Percentiles rank a stretch among this genome's conserved stretches.
phyloP scores from a whole-genome alignment of 306 rosid species.

The Pyrus bretschneideri region DNA sequence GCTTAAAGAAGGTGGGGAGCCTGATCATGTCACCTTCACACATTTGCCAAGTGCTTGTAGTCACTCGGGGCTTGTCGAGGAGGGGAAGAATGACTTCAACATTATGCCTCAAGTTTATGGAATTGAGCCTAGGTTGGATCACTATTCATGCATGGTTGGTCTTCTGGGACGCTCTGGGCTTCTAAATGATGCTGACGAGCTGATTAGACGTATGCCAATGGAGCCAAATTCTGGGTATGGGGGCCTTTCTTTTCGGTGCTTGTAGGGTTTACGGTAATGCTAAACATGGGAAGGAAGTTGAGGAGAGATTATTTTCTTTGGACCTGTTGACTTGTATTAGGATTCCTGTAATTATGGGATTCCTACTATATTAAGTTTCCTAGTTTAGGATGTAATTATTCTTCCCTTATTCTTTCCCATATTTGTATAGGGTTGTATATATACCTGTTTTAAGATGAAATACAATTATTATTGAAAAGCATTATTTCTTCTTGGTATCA shows the following conservation, averaged over 20 bases:
- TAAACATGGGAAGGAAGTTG: slow-evolving; percentile 62
- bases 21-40: slow-evolving; percentile 79
- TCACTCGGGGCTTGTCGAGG: slow-evolving; percentile 68
- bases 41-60: slow-evolving; percentile 78
- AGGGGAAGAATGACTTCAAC: slow-evolving; percentile 54
- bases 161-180: slow-evolving; percentile 68
- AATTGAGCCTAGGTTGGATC: slow-evolving; percentile 57
- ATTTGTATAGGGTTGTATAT: too few relatives aligned
- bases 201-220: slow-evolving; percentile 53
- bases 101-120: slow-evolving; percentile 46
- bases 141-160: slow-evolving; percentile 86
- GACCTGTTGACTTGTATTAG: too few relatives aligned
- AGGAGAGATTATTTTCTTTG: slow-evolving; percentile 45
- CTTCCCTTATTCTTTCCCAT: too few relatives aligned
- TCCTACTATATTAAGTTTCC: too few relatives aligned
- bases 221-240: slow-evolving; percentile 60
- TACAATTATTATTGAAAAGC: too few relatives aligned
- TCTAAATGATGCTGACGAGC: slow-evolving; percentile 47
- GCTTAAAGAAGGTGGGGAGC: slow-evolving; percentile 39
- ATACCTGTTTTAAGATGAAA: too few relatives aligned
- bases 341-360: too few relatives aligned
- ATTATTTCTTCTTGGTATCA: too few relatives aligned
- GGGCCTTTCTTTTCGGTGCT: too few relatives aligned
- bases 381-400: too few relatives aligned
- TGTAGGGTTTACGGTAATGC: slow-evolving; percentile 43